Conservation (phyloP, 768 basidiomycete genomes). For the Podaxis mareebaensis region DNA sequence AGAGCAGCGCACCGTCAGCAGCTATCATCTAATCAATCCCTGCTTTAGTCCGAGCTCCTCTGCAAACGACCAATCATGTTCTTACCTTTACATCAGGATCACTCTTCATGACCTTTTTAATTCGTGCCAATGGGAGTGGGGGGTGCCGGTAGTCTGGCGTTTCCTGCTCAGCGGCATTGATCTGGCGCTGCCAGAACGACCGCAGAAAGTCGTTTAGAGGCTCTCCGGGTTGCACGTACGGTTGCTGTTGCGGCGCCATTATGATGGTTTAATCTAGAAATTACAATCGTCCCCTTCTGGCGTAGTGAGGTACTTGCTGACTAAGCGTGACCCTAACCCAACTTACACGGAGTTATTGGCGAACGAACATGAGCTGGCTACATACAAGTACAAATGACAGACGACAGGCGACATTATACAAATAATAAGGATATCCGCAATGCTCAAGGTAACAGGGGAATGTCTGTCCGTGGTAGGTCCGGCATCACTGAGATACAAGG, state of each 20-base stretch:
- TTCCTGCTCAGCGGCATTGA: conserved; percentile 85
- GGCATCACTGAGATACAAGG: conserved; percentile 4
- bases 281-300: background rate
- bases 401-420: background rate
- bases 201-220: conserved; percentile 84
- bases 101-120: conserved; percentile 99
- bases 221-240: conserved; percentile 82
- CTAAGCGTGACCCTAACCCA: conserved; percentile 15
- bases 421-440: background rate
- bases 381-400: background rate
- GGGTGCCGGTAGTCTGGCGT: conserved; percentile 88
- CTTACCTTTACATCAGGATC: conserved; percentile 94
- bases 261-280: conserved; percentile 8
- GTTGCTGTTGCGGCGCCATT: conserved; percentile 31
- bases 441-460: background rate
- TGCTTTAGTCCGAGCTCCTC: conserved; percentile 8
- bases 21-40: conserved; percentile 82
- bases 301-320: conserved; percentile 1
- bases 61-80: conserved; percentile 17
- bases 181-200: conserved; percentile 89
- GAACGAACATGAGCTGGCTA: background rate
- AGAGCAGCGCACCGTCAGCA: conserved; percentile 71
- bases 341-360: background rate
- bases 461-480: background rate
- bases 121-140: conserved; percentile 88